Percentiles rank a stretch among this genome's conserved stretches.
Evolutionary conservation across 2,329 filamentous ascomycete genomes (phyloP).

Genomic region (Diaporthe vexans): DNA sequence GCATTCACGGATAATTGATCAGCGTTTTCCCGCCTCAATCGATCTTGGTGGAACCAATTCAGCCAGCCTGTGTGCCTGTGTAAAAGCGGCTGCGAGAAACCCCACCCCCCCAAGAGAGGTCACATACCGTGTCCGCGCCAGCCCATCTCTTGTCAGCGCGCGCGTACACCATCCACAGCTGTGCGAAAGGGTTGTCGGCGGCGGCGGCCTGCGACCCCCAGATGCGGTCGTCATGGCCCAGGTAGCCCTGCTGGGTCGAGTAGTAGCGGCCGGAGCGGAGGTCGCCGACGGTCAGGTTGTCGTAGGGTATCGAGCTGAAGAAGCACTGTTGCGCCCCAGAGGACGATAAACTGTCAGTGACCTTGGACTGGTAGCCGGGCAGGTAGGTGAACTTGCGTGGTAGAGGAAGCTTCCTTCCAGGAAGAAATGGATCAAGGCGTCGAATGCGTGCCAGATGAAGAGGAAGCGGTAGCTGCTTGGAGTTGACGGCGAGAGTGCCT

Average conservation of each 20-base stretch:
- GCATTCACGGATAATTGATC: not conserved
- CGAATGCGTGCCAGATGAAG: constrained; percentile 96
- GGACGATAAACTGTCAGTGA: constrained; percentile 15
- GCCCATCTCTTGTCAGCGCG: constrained; percentile 75
- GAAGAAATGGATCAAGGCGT: constrained; percentile 90
- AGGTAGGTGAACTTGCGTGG: constrained; percentile 60
- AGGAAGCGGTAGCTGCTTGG: constrained; percentile 76
- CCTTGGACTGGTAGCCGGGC: no score
- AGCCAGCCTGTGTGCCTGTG: not conserved
- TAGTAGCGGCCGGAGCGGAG: constrained; percentile 54
- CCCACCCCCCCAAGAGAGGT: not conserved
- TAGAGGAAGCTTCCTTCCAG: constrained; percentile 94
- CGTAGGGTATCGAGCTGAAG: constrained; percentile 68
- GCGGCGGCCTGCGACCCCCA: constrained; percentile 69
- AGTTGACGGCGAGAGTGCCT: constrained; percentile 62
- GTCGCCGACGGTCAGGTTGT: constrained; percentile 50
- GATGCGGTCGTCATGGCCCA: constrained; percentile 62
- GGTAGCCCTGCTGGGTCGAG: constrained; percentile 66
- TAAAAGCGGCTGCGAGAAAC: no score
- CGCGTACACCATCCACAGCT: constrained; percentile 79
- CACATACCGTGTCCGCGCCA: constrained; percentile 69
- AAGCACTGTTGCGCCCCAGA: constrained; percentile 70
- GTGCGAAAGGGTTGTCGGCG: constrained; percentile 67
- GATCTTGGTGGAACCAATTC: not conserved
- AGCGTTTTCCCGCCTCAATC: constrained; percentile 13